phyloP scores from a whole-genome alignment of 2,329 filamentous ascomycete species.

The Diaporthe ilicicola region DNA sequence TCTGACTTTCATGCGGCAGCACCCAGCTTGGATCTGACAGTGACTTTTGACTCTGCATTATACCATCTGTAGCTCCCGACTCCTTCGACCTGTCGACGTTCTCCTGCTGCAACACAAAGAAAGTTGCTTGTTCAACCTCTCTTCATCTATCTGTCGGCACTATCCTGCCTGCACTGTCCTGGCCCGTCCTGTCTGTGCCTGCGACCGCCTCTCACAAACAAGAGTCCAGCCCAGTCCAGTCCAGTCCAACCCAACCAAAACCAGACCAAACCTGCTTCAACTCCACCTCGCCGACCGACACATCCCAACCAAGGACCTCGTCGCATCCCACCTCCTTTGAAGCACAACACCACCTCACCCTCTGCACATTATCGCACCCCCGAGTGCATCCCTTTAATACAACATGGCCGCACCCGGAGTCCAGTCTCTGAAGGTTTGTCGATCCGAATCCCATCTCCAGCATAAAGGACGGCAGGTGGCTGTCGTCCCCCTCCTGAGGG shows the following conservation, averaged over 20 bases:
- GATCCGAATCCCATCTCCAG: not conserved
- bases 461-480: constrained; percentile 3
- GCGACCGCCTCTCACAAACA: constrained; percentile 20
- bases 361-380: not conserved
- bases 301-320: constrained; percentile 21
- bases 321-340: constrained; percentile 15
- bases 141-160: not conserved
- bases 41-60: constrained; percentile 7
- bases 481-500: constrained; percentile 8
- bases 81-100: constrained; percentile 11
- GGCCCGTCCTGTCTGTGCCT: not conserved
- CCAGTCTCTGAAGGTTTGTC: constrained; percentile 86
- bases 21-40: constrained; percentile 32
- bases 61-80: constrained; percentile 19
- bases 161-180: not conserved
- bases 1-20: constrained; percentile 49
- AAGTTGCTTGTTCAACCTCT: not conserved
- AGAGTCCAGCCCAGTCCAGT: constrained; percentile 6
- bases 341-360: constrained; percentile 27
- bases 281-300: constrained; percentile 13
- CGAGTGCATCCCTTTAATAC: constrained; percentile 35
- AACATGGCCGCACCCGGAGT: constrained; percentile 86
- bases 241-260: constrained; percentile 9
- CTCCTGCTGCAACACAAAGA: constrained; percentile 24
- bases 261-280: constrained; percentile 23